These are phyloP conservation scores for Phytophthora pinifolia DNA, from an alignment of 352 stramenopile species.

Conservation along the genomic window DNA sequence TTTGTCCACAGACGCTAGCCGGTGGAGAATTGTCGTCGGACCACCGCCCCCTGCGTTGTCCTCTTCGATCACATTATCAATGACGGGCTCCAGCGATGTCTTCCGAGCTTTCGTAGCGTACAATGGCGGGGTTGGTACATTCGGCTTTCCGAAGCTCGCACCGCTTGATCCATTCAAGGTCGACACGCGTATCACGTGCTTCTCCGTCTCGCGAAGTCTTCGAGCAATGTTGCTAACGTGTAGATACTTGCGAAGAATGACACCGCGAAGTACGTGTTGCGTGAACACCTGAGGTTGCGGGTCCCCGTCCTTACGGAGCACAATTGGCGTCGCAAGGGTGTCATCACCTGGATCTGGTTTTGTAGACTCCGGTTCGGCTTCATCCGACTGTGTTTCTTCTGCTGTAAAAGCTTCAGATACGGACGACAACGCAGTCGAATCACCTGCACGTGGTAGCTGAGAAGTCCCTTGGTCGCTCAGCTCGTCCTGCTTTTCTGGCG, in stretches of 20 bases:
- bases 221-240: slow-evolving; percentile 63
- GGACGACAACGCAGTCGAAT: neutral
- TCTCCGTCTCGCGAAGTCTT: slow-evolving; percentile 65
- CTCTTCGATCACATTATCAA: slow-evolving; percentile 14
- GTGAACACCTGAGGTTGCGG: slow-evolving; percentile 42
- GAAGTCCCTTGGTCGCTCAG: slow-evolving; percentile 1
- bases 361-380: slow-evolving; percentile 1
- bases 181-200: slow-evolving; percentile 41
- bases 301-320: slow-evolving; percentile 34
- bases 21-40: slow-evolving; percentile 31
- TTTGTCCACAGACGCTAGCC: slow-evolving; percentile 61
- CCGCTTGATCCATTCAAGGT: slow-evolving; percentile 12
- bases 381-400: slow-evolving; percentile 2
- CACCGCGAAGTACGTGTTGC: slow-evolving; percentile 57
- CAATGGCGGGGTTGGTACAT: neutral
- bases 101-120: slow-evolving; percentile 10
- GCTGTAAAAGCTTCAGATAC: neutral
- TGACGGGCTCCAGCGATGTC: slow-evolving; percentile 14
- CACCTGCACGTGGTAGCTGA: neutral
- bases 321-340: slow-evolving; percentile 33
- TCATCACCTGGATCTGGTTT: slow-evolving; percentile 18
- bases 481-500: neutral
- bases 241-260: slow-evolving; percentile 68
- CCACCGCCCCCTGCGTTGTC: neutral
- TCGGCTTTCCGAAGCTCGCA: slow-evolving; percentile 12